Base-by-base conservation (phyloP, 495 filamentous ascomycete genomes). In the Clohesyomyces aquaticus region DNA sequence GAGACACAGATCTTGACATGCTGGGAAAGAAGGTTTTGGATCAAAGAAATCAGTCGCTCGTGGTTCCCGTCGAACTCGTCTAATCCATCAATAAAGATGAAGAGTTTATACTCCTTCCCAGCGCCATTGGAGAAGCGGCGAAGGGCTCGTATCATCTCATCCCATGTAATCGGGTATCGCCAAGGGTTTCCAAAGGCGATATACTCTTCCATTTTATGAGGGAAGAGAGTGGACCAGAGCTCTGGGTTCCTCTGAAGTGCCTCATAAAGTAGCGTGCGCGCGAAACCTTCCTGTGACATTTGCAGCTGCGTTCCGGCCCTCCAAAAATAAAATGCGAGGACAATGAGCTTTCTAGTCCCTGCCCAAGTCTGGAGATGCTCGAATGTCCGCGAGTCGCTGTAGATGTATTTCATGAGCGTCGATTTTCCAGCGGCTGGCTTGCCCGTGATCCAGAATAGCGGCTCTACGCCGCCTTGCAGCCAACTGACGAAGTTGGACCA, bases 31-130 rank as follows among this genome's bases (percentile, higher is more conserved):
- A 59, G 9, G 16, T 19, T 47, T 43, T 43, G 23, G n/a, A 61
- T 56, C 56, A 59, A 22, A 1, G 35, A 2, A 16, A 61, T 38
- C 0, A 64, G 42, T 21, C 51, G 27, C 4, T 50, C 43, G 28
- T 60, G 32, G 6, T 61, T 46, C 1, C 61, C 61, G 27, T 51
- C 43, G 43, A 35, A 69, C 25, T 65, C 61, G 42, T 69, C 66
- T 14, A 69, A 38, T 10, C 61, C 66, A 48, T 69, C 66, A 22
- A 69, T 56, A 18, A 69, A 61, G 45, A 70, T 62, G 46, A 52
- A 60, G 12, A 67, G 43, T 16, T 26, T 50, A 26, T 54, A 48
- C 9, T 55, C 28, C 18, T 29, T 27, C 1, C 51, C 25, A 27
- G 53, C 59, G 14, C 32, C 23, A 1, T 62, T 19, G 9, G 29